A percentile compares a stretch with the other conserved stretches of the same genome.
Conservation (phyloP, 768 basidiomycete genomes). For the Auricularia cornea region DNA sequence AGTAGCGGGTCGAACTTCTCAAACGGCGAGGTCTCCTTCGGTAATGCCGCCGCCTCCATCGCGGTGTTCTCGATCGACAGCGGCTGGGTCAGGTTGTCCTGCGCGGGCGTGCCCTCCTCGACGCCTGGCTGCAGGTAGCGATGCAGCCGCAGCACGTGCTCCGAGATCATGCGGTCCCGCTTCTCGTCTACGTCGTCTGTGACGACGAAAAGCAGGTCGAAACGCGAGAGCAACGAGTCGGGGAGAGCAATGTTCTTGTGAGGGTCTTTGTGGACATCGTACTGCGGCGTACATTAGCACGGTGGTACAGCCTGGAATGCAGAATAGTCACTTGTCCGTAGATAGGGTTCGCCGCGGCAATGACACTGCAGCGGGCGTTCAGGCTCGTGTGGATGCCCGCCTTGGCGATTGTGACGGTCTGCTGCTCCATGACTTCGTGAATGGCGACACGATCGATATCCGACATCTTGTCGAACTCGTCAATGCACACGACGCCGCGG, state of each 20-base stretch:
- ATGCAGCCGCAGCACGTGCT: slow-evolving; percentile 96
- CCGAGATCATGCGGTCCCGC: slow-evolving; percentile 88
- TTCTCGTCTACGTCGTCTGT: slow-evolving; percentile 97
- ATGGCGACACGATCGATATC: slow-evolving; percentile 98
- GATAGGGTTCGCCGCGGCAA: slow-evolving; percentile 97
- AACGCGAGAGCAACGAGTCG: slow-evolving; percentile 95
- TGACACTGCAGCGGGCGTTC: slow-evolving; percentile 95
- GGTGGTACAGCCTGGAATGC: neutral
- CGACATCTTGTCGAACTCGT: slow-evolving; percentile 99
- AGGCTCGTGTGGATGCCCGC: slow-evolving; percentile 98
- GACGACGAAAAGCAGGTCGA: slow-evolving; percentile 95
- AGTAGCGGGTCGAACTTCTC: slow-evolving; percentile 96
- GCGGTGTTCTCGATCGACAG: slow-evolving; percentile 79
- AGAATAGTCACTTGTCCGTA: slow-evolving; percentile 73
- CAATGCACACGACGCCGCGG: slow-evolving; percentile 97
- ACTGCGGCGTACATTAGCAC: slow-evolving; percentile 39
- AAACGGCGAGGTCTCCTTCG: slow-evolving; percentile 69
- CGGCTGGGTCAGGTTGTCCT: slow-evolving; percentile 82
- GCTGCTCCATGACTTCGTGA: slow-evolving; percentile 99
- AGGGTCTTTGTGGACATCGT: slow-evolving; percentile 98
- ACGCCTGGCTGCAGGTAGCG: slow-evolving; percentile 93
- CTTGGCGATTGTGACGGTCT: slow-evolving; percentile 98
- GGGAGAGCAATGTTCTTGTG: slow-evolving; percentile 98
- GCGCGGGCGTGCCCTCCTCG: slow-evolving; percentile 89
- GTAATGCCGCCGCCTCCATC: slow-evolving; percentile 37